Evolutionary conservation across 1,284 basidiomycete species (phyloP), one percentile per base, ranked within the genome.

Genomic region (Ceratorhiza oryzae-sativae): DNA sequence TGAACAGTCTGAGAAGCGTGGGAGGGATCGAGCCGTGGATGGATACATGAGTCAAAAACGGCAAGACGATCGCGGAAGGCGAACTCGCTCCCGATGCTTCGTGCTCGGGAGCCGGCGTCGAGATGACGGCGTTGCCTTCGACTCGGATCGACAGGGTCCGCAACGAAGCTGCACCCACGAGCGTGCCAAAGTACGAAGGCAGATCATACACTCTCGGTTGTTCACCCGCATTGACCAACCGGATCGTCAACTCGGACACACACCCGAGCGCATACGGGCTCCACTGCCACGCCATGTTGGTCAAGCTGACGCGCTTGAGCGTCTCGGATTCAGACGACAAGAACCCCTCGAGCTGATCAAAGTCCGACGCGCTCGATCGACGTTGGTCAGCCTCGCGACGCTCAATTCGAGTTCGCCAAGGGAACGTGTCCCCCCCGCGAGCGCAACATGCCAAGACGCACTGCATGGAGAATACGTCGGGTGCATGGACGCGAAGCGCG

Each of bases 241-340:
- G 20, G 20, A 55, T 55, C 13, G 51, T n/a, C 27, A 56, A 36
- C 25, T 55, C 63, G 32, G 49, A 27, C 12, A 67, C 63, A 25
- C 48, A 67, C 20, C 63, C 63, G 4, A 67, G 27, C 34, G 63
- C 63, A 42, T 67, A 67, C 10, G 63, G 63, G 23, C 63, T 67
- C 49, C 63, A 67, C 36, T 67, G 63, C 63, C 63, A 67, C 13
- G 63, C 63, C 63, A 67, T 67, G 18, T 67, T 55, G n/a, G 51
- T 56, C 49, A 67, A 25, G 13, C 13, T 3, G 4, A 67, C 49
- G 3, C 51, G 18, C 51, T 67, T 39, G 12, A 67, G 39, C 23
- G 63, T 42, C 23, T 55, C 63, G n/a, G 36, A 27, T 23, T 67
- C 63, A 4, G 53, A 27, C 9, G 51, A 53, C 36, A 67, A 25